phyloP scores from a whole-genome alignment of 2,329 filamentous ascomycete species.

The Cytospora chrysosperma region DNA sequence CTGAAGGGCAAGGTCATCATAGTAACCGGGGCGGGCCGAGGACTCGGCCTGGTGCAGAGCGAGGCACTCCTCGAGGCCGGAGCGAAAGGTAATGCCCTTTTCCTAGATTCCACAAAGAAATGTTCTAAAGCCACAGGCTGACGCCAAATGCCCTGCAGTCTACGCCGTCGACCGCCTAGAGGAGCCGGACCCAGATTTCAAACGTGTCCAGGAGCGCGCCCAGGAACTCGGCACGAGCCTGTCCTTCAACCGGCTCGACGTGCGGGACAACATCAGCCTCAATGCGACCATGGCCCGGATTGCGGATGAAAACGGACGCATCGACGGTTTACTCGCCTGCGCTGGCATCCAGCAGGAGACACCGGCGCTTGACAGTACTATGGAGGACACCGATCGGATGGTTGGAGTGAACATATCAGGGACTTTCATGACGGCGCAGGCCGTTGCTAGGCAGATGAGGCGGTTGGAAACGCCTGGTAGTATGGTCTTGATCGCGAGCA shows the following conservation, averaged over 20 bases:
- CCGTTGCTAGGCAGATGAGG: slow-evolving; percentile 76
- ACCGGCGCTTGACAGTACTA: slow-evolving; percentile 75
- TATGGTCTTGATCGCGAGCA: slow-evolving; percentile 67
- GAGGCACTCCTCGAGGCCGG: slow-evolving; percentile 80
- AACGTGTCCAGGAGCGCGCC: slow-evolving; percentile 62
- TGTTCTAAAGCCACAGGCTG: neutral
- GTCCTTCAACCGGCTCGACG: slow-evolving; percentile 76
- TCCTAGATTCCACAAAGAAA: slow-evolving; percentile 38
- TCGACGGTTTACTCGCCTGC: slow-evolving; percentile 75
- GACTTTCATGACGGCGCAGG: slow-evolving; percentile 81
- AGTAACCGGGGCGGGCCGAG: slow-evolving; percentile 74
- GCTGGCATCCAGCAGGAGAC: slow-evolving; percentile 80
- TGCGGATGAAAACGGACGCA: slow-evolving; percentile 64
- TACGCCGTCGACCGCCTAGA: slow-evolving; percentile 65
- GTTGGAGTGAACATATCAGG: slow-evolving; percentile 86
- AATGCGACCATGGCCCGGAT: slow-evolving; percentile 69
- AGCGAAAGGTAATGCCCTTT: slow-evolving; percentile 44
- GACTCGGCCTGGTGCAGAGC: slow-evolving; percentile 74
- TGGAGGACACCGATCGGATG: slow-evolving; percentile 73
- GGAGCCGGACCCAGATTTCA: slow-evolving; percentile 59
- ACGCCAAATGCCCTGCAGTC: slow-evolving; percentile 32
- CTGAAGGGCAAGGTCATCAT: slow-evolving; percentile 72
- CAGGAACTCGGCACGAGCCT: slow-evolving; percentile 65
- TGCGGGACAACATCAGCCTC: slow-evolving; percentile 67
- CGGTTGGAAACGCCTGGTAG: slow-evolving; percentile 57